Percentiles rank a stretch among this genome's conserved stretches.
These are phyloP conservation scores for Salix brachista DNA, from an alignment of 345 rosid species.

Conservation along the genomic window DNA sequence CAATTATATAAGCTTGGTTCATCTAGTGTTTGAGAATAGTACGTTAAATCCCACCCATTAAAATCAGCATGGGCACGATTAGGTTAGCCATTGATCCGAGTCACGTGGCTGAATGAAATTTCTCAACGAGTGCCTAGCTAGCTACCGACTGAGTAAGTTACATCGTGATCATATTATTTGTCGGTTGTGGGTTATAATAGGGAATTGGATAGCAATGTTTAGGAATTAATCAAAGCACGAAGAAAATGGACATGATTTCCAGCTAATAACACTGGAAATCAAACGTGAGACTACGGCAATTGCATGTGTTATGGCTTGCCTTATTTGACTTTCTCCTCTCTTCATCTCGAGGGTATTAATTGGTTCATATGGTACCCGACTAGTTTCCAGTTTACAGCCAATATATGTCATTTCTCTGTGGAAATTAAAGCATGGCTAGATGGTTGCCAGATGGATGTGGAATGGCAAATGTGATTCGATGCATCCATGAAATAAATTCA, in stretches of 20 bases:
- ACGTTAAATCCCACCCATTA: too few species aligned
- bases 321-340: conserved; percentile 1
- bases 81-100: too few species aligned
- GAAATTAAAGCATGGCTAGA: background rate
- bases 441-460: conserved; percentile 7
- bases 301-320: background rate
- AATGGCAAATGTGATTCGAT: background rate
- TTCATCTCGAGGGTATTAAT: background rate
- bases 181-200: too few species aligned
- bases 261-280: background rate
- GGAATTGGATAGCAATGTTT: background rate
- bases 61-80: too few species aligned
- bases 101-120: too few species aligned
- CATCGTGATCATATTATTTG: background rate
- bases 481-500: background rate
- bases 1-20: background rate
- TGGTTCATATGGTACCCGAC: too few species aligned
- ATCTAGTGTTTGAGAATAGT: background rate
- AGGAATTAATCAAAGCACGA: background rate
- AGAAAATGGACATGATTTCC: background rate
- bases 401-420: background rate
- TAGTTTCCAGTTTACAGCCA: background rate
- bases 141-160: background rate
- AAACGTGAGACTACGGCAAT: background rate
- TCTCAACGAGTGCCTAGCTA: background rate